Percentiles rank a stretch among this genome's conserved stretches.
Conservation (phyloP, 306 rosid species). For the Cicer yamashitae region DNA sequence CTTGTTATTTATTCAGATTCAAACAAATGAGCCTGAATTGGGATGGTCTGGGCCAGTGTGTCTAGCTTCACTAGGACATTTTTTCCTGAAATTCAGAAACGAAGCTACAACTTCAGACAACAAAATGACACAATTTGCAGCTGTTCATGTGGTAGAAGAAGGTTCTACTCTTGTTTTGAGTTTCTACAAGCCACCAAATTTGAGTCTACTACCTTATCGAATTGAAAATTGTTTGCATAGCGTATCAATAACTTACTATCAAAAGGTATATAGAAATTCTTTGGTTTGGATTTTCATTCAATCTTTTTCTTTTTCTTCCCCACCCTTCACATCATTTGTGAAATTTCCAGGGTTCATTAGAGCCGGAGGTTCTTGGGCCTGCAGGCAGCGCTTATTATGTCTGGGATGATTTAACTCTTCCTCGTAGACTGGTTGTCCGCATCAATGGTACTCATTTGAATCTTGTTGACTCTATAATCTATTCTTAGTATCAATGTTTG, state of each 20-base stretch:
- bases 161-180: conserved; percentile 81
- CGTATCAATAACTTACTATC: conserved; percentile 80
- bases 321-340: conserved; percentile 43
- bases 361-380: conserved; percentile 83
- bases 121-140: conserved; percentile 65
- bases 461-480: conserved; percentile 31
- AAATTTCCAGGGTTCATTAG: conserved; percentile 67
- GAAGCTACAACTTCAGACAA: conserved; percentile 51
- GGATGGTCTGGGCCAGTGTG: conserved; percentile 97
- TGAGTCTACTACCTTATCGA: conserved; percentile 84
- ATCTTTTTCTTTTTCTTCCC: conserved; percentile 3
- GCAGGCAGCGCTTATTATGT: conserved; percentile 72
- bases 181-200: conserved; percentile 80
- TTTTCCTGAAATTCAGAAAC: conserved; percentile 86
- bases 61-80: conserved; percentile 87
- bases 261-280: conserved; percentile 65
- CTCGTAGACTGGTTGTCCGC: conserved; percentile 70
- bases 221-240: conserved; percentile 73
- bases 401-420: conserved; percentile 95
- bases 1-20: conserved; percentile 66
- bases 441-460: conserved; percentile 60
- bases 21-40: conserved; percentile 60
- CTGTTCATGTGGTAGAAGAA: conserved; percentile 85
- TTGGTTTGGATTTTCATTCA: conserved; percentile 24
- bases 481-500: conserved; percentile 12